Evolutionary conservation across 164 flowering plant genomes (phyloP).

Genomic region (Umbellularia californica): DNA sequence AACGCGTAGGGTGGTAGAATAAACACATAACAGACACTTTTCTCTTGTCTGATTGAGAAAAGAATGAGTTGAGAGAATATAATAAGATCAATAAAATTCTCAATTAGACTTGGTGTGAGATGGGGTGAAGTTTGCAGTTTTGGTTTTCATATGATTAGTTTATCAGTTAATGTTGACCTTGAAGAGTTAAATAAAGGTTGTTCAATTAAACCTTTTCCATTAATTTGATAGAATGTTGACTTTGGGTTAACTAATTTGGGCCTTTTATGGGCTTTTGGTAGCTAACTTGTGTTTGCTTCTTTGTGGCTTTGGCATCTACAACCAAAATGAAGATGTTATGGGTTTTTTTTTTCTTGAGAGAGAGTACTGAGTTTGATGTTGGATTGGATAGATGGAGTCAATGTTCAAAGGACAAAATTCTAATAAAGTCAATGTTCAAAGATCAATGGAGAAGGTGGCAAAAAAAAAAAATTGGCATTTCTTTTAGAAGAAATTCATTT

Average conservation of each 20-base stretch:
- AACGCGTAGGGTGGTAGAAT: background rate
- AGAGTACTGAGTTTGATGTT: background rate
- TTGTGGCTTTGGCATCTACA: conserved; percentile 10
- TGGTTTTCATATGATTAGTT: background rate
- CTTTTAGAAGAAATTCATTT: no score
- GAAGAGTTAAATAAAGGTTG: background rate
- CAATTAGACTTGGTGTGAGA: background rate
- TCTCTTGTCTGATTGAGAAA: background rate
- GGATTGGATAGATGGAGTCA: background rate
- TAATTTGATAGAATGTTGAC: conserved; percentile 7
- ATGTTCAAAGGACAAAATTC: no score
- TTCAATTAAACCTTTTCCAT: background rate
- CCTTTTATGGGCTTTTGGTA: conserved; percentile 7
- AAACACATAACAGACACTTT: background rate
- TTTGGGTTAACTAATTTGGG: conserved; percentile 2
- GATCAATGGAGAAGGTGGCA: no score
- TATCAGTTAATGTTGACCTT: conserved; percentile 11
- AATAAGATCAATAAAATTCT: background rate
- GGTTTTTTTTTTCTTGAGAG: background rate
- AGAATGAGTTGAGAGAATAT: background rate
- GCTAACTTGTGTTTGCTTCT: conserved; percentile 9
- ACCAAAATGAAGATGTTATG: background rate
- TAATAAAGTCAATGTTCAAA: no score
- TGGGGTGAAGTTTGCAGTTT: background rate
- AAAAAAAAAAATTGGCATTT: no score